Percentiles rank a stretch among this genome's conserved stretches.
These are phyloP conservation scores for Tilletia caries DNA, from an alignment of 1,284 basidiomycete species.

Conservation along the genomic window DNA sequence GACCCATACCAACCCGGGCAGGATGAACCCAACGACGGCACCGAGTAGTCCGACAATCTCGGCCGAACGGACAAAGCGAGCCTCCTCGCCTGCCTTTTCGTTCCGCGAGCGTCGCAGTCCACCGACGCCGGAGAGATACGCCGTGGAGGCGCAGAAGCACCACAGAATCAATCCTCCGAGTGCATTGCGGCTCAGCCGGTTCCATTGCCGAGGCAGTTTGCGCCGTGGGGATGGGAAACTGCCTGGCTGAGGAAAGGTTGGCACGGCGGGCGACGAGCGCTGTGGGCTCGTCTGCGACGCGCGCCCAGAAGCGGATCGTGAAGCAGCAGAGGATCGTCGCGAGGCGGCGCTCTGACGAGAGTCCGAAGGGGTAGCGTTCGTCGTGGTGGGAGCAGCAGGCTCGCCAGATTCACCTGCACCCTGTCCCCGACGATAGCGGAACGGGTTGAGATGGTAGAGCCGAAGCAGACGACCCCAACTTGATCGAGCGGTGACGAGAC, in stretches of 20 bases:
- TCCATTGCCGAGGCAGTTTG: constrained; percentile 29
- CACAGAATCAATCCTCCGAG: constrained; percentile 43
- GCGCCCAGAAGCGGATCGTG: neutral
- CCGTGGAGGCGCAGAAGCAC: constrained; percentile 36
- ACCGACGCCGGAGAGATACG: constrained; percentile 45
- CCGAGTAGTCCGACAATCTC: constrained; percentile 46
- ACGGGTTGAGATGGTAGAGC: constrained; percentile 37
- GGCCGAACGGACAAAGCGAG: constrained; percentile 38
- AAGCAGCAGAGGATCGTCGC: no score
- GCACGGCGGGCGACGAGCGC: neutral
- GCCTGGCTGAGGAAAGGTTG: neutral
- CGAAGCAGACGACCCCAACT: constrained; percentile 45
- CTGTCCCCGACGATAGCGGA: constrained; percentile 13
- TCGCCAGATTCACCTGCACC: neutral
- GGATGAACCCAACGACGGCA: constrained; percentile 44
- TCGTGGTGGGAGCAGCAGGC: neutral
- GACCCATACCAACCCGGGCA: constrained; percentile 49
- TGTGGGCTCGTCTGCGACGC: neutral
- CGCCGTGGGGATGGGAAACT: neutral
- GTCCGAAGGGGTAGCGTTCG: neutral
- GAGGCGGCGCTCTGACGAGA: neutral
- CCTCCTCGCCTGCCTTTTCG: constrained; percentile 44
- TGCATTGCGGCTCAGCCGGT: constrained; percentile 35
- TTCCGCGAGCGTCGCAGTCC: constrained; percentile 33
- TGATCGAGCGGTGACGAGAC: constrained; percentile 43